Evolutionary conservation across 2,329 filamentous ascomycete genomes (phyloP).

Genomic region (Botrytis galanthina): DNA sequence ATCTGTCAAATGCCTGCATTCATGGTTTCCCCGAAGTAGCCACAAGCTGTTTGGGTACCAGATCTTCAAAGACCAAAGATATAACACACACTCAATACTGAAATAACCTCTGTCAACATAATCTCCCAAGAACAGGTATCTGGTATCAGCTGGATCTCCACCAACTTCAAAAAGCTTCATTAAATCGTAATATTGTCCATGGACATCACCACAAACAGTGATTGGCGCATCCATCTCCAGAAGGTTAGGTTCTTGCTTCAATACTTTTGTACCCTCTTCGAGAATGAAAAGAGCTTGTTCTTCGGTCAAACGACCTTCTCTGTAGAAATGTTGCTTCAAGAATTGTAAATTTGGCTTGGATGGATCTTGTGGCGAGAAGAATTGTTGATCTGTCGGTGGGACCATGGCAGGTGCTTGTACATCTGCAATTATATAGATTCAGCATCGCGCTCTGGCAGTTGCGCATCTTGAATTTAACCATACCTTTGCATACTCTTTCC

Average conservation of each 20-base stretch:
- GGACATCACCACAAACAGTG: slow-evolving; percentile 96
- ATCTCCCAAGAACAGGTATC: slow-evolving; percentile 95
- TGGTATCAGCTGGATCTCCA: slow-evolving; percentile 90
- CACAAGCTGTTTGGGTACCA: slow-evolving; percentile 98
- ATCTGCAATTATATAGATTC: slow-evolving; percentile 55
- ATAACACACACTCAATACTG: slow-evolving; percentile 97
- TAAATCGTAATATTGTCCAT: slow-evolving; percentile 98
- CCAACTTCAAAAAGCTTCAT: slow-evolving; percentile 99
- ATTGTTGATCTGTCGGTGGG: slow-evolving; percentile 89
- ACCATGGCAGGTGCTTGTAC: slow-evolving; percentile 95
- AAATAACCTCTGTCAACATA: slow-evolving; percentile 99
- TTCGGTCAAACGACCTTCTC: slow-evolving; percentile 93
- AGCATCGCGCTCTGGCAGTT: slow-evolving; percentile 19
- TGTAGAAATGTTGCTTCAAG: slow-evolving; percentile 97
- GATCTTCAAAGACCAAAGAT: slow-evolving; percentile 97
- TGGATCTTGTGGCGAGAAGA: slow-evolving; percentile 82
- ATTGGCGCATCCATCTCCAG: slow-evolving; percentile 99
- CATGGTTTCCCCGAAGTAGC: slow-evolving; percentile 96
- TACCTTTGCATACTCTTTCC: slow-evolving; percentile 98
- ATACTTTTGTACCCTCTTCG: slow-evolving; percentile 78
- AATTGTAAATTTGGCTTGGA: slow-evolving; percentile 90
- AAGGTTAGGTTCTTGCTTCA: slow-evolving; percentile 88
- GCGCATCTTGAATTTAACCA: slow-evolving; percentile 25
- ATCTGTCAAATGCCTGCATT: slow-evolving; percentile 97
- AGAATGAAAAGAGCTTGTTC: slow-evolving; percentile 98